Evolutionary conservation across 2,329 filamentous ascomycete species (phyloP).

Genomic region (Cladosporium sp.): DNA sequence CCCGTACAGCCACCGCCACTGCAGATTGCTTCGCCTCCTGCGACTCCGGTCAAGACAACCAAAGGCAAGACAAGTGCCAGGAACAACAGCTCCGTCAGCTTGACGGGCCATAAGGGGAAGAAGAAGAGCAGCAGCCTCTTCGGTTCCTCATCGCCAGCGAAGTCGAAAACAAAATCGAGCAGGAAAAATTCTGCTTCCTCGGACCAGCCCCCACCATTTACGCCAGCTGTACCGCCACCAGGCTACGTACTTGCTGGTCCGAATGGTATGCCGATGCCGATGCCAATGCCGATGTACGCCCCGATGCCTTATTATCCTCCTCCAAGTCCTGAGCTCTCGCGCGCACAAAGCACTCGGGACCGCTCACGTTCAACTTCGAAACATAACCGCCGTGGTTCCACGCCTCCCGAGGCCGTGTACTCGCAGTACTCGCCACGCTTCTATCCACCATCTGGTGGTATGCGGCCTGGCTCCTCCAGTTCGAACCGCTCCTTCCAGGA

Average conservation of each 20-base stretch:
- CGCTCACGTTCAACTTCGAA: conserved; percentile 31
- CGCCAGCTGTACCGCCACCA: conserved; percentile 34
- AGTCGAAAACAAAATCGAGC: conserved; percentile 35
- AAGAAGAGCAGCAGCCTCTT: conserved; percentile 36
- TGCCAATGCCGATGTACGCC: conserved; percentile 38
- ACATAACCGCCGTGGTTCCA: conserved; percentile 34
- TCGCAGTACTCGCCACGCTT: conserved; percentile 29
- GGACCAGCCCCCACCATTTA: conserved; percentile 23
- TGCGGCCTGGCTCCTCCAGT: conserved; percentile 40
- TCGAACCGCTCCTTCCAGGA: conserved; percentile 49
- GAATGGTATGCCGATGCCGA: conserved; percentile 47
- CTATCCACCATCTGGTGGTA: conserved; percentile 25
- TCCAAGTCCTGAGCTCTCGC: conserved; percentile 27
- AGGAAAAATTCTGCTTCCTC: conserved; percentile 28
- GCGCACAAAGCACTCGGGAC: conserved; percentile 20
- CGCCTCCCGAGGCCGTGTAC: conserved; percentile 32
- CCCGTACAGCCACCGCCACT: conserved; percentile 19
- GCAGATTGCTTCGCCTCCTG: conserved; percentile 18
- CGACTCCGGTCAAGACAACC: conserved; percentile 25
- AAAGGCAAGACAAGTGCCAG: conserved; percentile 34
- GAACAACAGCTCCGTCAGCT: conserved; percentile 39
- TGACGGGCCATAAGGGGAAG: conserved; percentile 37
- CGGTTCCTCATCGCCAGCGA: conserved; percentile 34
- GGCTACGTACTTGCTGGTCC: conserved; percentile 51
- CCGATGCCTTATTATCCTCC: conserved; percentile 33